A percentile compares a stretch with the other conserved stretches of the same genome.
phyloP scores from a whole-genome alignment of 257 asterid genomes.

The Orobanche coerulescens region DNA sequence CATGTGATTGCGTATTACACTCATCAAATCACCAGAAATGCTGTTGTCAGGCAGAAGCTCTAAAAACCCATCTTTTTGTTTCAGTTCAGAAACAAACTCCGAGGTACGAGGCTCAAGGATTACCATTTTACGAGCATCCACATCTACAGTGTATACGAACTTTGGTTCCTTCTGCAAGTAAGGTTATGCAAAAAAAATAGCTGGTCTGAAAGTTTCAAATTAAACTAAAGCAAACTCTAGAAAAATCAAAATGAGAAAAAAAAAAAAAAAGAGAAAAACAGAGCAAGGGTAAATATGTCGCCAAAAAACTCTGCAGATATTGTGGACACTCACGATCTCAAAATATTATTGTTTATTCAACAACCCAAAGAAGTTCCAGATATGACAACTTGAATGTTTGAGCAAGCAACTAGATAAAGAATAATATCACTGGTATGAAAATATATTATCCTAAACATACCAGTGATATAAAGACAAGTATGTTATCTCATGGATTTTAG shows the following conservation, averaged over 20 bases:
- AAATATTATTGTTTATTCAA: neutral
- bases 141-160: slow-evolving; percentile 84
- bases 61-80: slow-evolving; percentile 59
- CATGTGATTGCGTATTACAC: slow-evolving; percentile 34
- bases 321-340: neutral
- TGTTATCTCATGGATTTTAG: neutral
- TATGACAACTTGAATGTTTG: neutral
- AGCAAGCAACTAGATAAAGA: neutral
- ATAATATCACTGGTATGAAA: neutral
- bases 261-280: neutral
- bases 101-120: slow-evolving; percentile 68
- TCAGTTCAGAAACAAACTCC: slow-evolving; percentile 70
- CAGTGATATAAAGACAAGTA: neutral
- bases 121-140: slow-evolving; percentile 60
- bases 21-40: slow-evolving; percentile 50
- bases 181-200: slow-evolving; percentile 19
- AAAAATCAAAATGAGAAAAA: slow-evolving; percentile 1
- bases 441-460: neutral
- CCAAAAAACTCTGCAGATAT: neutral
- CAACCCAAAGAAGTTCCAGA: neutral
- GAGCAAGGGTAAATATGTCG: neutral
- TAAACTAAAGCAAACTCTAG: slow-evolving; percentile 2
- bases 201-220: neutral
- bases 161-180: slow-evolving; percentile 71
- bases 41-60: slow-evolving; percentile 46